Evolutionary conservation across 2,329 filamentous ascomycete genomes (phyloP).

Genomic region (Coleophoma crateriformis): DNA sequence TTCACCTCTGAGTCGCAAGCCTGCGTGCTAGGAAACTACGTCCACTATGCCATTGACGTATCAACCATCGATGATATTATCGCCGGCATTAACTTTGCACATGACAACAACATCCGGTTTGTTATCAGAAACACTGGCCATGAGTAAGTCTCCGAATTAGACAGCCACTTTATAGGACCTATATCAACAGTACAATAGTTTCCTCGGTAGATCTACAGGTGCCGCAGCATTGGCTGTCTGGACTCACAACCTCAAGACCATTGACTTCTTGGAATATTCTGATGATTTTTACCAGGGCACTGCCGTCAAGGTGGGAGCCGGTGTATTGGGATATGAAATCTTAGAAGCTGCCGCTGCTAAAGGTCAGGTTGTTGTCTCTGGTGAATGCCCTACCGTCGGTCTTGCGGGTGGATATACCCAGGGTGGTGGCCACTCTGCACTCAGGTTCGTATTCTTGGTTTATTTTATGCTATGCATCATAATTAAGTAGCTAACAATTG

Average conservation of each 20-base stretch:
- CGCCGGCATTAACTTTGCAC: constrained; percentile 25
- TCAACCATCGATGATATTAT: constrained; percentile 1
- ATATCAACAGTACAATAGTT: constrained; percentile 22
- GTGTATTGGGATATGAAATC: constrained; percentile 38
- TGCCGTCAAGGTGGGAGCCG: constrained; percentile 27
- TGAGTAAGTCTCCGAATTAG: constrained; percentile 16
- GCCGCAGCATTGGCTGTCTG: constrained; percentile 38
- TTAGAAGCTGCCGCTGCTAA: constrained; percentile 31
- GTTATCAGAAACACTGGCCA: constrained; percentile 38
- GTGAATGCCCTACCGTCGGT: constrained; percentile 40
- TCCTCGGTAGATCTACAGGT: constrained; percentile 37
- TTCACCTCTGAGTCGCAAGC: not conserved
- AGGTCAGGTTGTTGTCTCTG: constrained; percentile 43
- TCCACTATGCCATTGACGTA: constrained; percentile 15
- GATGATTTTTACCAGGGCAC: constrained; percentile 24
- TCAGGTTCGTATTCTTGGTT: constrained; percentile 23
- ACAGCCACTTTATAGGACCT: no score
- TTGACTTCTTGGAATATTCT: constrained; percentile 28
- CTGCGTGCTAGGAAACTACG: constrained; percentile 5
- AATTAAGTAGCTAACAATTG: no score
- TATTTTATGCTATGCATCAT: no score
- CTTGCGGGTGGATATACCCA: constrained; percentile 44
- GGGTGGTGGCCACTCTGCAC: constrained; percentile 52
- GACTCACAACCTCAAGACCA: constrained; percentile 39
- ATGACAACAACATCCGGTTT: constrained; percentile 23